Conservation (phyloP, 148 eudicot genomes). For the Vaccinium vitisidaea region DNA sequence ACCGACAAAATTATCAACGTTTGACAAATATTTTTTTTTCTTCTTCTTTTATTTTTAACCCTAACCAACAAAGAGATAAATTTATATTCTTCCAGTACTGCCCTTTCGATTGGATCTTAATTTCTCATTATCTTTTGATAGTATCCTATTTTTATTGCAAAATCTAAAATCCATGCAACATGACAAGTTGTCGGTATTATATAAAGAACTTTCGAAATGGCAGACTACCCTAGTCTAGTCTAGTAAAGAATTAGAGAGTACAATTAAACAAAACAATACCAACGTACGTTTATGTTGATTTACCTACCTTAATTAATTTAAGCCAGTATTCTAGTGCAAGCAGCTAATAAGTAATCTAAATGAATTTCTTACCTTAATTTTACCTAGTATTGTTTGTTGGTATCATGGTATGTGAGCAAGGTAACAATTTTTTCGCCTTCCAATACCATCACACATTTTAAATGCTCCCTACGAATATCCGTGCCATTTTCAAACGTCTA, state of each 20-base stretch:
- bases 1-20: background rate
- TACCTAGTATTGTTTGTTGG: background rate
- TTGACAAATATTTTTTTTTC: background rate
- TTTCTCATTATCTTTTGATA: background rate
- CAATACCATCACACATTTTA: no score
- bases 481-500: no score
- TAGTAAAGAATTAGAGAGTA: background rate
- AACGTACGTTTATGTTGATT: background rate
- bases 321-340: background rate
- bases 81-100: no score
- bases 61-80: background rate
- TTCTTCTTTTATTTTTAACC: background rate
- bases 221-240: background rate
- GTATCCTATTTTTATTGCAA: background rate
- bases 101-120: background rate
- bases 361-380: background rate
- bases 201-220: background rate
- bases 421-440: no score
- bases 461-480: no score
- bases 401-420: no score
- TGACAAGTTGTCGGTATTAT: background rate
- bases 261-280: background rate
- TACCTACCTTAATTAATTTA: background rate
- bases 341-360: background rate
- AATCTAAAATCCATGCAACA: background rate